Evolutionary conservation across 208 protist genomes (phyloP), one percentile per base, ranked within the genome.

Genomic region (Crithidia thermophila): DNA sequence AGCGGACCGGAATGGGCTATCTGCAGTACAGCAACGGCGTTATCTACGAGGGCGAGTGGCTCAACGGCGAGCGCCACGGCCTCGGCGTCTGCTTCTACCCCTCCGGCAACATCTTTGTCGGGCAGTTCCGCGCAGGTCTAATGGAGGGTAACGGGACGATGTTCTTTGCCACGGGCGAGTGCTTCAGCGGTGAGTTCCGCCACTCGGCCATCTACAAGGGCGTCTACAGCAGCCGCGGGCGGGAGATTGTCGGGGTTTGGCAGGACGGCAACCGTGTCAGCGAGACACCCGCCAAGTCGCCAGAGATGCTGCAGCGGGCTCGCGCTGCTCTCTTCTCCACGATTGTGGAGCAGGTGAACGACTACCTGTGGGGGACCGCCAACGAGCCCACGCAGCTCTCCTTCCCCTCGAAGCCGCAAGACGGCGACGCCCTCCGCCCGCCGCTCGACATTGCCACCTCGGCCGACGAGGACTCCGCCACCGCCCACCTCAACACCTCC

Each of bases 51-150:
- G 88, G 84, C 4, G 64, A 78, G 36, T 74, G 66, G 36, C 53
- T 79, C 7, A 42, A 75, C 36, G 84, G 78, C 33, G 59, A 77
- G 43, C 79, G 78, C 4, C 72, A 90, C 58, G 88, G 82, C 11
- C 78, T 78, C 27, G 88, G 88, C 31, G 66, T 82, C 8, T 84
- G 83, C 40, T 85, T 72, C 45, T 91, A 82, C 65, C 31, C 73
- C 1, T 88, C 82, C 20, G 84, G 88, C 31, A 82, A 83, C 60
- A 82, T 94, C 25, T 90, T 76, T 51, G 73, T 84, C 0, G 88
- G 88, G 0, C 59, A 81, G 46, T 94, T 90, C 31, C 42, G 36
- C 23, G 25, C 56, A 4, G 88, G 88, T 0, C 30, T 70, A 34
- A 84, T 89, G 49, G 78, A 89, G 16, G 88, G 88, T 2, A 42